Base-by-base conservation (phyloP, 768 basidiomycete genomes). In the Lentinus brumalis region DNA sequence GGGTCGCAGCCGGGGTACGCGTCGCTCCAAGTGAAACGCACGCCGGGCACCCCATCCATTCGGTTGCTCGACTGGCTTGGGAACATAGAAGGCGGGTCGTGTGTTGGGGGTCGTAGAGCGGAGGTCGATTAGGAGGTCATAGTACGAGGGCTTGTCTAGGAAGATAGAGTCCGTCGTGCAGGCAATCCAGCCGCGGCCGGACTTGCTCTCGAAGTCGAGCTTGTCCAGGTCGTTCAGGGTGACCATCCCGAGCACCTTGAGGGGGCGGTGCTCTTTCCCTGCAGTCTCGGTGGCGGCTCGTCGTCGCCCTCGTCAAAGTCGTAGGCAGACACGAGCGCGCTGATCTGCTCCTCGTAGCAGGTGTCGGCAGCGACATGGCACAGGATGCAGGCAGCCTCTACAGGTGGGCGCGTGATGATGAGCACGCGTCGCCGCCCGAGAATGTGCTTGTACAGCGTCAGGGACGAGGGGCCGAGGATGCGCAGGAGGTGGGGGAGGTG, bases 81-180 rank as follows among this genome's bases (percentile, higher is more conserved):
- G 84, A 3, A 85, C 68, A 63, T 86, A 87, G 61, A 92, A 82
- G 1, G 83, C 83, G 1, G 91, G 91, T 50, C 88, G 81, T 21
- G 86, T 81, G 68, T 77, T 80, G 16, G 82, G 83, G 15, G 85
- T 84, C 7, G 82, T 82, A 8, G 88, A 86, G 44, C 89, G 89
- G 50, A 94, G 74, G 73, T 94, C 91, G 61, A 94, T 86, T 52
- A 94, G 75, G 15, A 94, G 78, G 70, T 94, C 92, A 67, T 92
- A 94, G 66, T 84, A 85, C 3, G 82, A 76, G 1, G 92, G 88
- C 70, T 87, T 91, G 64, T 94, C 92, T 46, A 93, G 77, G 74
- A 91, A 94, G 16, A 94, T 83, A 9, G 91, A 86, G 64, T 94
- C 92, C 2, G 92, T 92, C 11, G 92, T 71, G 83, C 92, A 94